Conservation (phyloP, 1,284 basidiomycete genomes). For the Ustilago esculenta region DNA sequence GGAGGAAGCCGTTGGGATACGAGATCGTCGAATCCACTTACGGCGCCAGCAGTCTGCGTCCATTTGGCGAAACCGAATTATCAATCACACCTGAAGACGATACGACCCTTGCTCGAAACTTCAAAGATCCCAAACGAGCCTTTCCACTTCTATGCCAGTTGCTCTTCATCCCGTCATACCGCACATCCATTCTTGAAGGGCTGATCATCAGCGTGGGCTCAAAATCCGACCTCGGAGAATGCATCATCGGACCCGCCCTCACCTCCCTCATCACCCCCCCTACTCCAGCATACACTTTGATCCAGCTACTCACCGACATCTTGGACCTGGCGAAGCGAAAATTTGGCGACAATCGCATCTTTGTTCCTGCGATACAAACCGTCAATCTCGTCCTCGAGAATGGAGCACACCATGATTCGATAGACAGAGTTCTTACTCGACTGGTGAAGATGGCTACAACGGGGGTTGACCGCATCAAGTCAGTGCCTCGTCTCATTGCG, state of each 20-base stretch:
- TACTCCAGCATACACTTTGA: background rate
- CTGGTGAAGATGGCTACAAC: slow-evolving; percentile 22
- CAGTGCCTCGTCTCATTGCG: slow-evolving; percentile 12
- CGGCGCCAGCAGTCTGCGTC: background rate
- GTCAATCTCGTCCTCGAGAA: slow-evolving; percentile 50
- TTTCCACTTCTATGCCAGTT: slow-evolving; percentile 19
- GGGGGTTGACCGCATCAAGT: slow-evolving; percentile 20
- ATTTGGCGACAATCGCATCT: slow-evolving; percentile 49
- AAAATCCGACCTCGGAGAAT: slow-evolving; percentile 46
- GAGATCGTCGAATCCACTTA: slow-evolving; percentile 21
- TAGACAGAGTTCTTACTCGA: background rate
- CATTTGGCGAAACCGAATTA: background rate
- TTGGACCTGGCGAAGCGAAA: slow-evolving; percentile 18
- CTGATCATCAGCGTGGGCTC: slow-evolving; percentile 41
- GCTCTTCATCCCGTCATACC: slow-evolving; percentile 26
- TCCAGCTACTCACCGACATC: slow-evolving; percentile 21
- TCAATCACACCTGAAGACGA: background rate
- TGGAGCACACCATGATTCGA: slow-evolving; percentile 1
- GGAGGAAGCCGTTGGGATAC: slow-evolving; percentile 1
- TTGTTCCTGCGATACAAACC: slow-evolving; percentile 44
- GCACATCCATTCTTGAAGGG: slow-evolving; percentile 24
- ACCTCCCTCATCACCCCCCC: slow-evolving; percentile 1
- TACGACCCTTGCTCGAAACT: background rate
- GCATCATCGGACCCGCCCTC: slow-evolving; percentile 26
- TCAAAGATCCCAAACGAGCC: slow-evolving; percentile 31